Base-by-base conservation (phyloP, 805 yeast species). In the Candida alai region DNA sequence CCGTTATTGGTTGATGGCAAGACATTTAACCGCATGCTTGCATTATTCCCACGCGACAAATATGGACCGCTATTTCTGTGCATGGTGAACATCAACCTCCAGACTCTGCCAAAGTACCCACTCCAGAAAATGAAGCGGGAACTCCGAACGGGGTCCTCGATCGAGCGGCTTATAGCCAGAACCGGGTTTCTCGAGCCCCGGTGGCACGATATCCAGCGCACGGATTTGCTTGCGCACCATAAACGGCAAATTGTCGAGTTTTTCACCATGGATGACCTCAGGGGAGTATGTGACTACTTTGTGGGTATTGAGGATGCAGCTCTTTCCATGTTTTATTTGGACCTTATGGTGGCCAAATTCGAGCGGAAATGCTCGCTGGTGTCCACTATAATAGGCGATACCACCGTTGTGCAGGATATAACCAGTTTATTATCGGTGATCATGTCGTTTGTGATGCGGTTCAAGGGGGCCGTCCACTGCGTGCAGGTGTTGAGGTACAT, bases 131-230 rank as follows among this genome's bases (percentile, higher is more conserved):
- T 65, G 20, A 58, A 56, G 28, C 36, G 42, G 15, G 37, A 44
- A 6, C 49, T 65, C 14, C 34, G 47, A 15, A 37, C 35, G 5
- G 68, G 72, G 5, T 44, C 58, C 1, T 48, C 53, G 20, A 24
- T 57, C 11, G 69, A 63, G 3, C 50, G 49, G 28, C 56, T 54
- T 34, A 51, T 62, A 4, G 54, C 52, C 6, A 43, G 68, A 29
- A 62, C 71, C 2, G 72, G 72, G 2, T 44, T 53, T 32, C 30
- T 59, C 5, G 43, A 53, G 21, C 54, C 68, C 4, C 56, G 55
- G 33, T 63, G 68, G 68, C 68, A 65, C 36, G 53, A 62, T 37
- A 48, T 56, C 1, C 45, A 53, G 16, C 42, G 39, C 25, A 37
- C 43, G 5, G 33, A 41, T 1, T 49, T 51, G 15, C 23, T 37